Base-by-base conservation (phyloP, 108 stramenopile genomes). In the Cyclotella sp. region DNA sequence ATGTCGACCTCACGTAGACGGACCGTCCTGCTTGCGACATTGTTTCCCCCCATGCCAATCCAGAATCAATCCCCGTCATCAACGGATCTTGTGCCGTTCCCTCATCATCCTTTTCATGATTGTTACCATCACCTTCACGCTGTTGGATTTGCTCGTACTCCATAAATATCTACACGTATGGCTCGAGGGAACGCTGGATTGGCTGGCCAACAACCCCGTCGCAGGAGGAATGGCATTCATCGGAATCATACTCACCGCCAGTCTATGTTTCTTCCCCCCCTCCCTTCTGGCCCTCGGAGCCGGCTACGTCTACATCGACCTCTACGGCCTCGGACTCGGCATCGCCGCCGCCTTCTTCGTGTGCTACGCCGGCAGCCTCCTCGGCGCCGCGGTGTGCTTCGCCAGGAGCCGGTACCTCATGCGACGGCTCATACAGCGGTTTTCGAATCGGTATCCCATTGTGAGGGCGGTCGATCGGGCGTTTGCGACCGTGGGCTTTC, bases 391-490 rank as follows among this genome's bases (percentile, higher is more conserved):
- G 0, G 61, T 84, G 4, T 79, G 78, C 68, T 84, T 84, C 34
- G 73, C 73, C 12, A 57, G 83, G 18, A 73, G 71, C 42, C 73
- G 81, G 21, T 79, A 76, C 44, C 74, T 79, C 29, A 79, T 84
- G 78, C 58, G 83, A 27, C 73, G 52, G n/a, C 49, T 83, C 21
- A 79, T 83, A 14, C 41, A 62, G 6, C 44, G 45, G 60, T 83
- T 79, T 40, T 66, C 82, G 10, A 53, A 52, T 41, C 74, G 73
- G 65, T 83, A 83, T 41, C 82, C 82, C 3, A 75, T 83, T 40
- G 82, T 83, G 13, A 83, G 73, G 49, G 83, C 83, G 27, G 79
- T 80, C 9, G 83, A 84, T 57, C 51, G 76, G 10, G 83, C 83
- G 13, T 80, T 84, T 65, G 79, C 68, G 57, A 75, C 61, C 18